Evolutionary conservation across 208 protist species (phyloP).

Genomic region (Wallacemonas sp.): DNA sequence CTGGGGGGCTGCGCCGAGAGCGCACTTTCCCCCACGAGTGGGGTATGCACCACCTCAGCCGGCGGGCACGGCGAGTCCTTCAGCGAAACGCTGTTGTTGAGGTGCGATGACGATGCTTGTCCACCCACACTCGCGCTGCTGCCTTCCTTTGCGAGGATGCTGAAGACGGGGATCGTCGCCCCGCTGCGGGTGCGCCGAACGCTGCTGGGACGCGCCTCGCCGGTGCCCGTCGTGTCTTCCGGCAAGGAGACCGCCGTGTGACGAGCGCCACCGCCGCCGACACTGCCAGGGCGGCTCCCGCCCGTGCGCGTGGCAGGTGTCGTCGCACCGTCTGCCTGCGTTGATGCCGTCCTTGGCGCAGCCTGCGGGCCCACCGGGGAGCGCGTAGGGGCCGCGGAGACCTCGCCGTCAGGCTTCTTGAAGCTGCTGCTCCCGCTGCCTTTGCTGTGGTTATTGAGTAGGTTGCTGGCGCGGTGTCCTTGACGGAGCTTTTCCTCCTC

Average conservation of each 20-base stretch:
- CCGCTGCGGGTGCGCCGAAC: neutral
- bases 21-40: neutral
- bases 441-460: too few species aligned
- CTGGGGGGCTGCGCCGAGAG: neutral
- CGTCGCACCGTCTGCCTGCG: too few species aligned
- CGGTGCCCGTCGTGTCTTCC: conserved; percentile 16
- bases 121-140: neutral
- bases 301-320: neutral
- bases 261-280: neutral
- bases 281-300: neutral
- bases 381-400: neutral
- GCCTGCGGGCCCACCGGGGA: neutral
- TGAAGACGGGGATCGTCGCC: conserved; percentile 33
- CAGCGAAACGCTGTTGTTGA: conserved; percentile 4
- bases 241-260: conserved; percentile 20
- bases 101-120: neutral
- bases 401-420: too few species aligned
- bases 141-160: conserved; percentile 43
- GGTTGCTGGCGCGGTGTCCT: neutral
- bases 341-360: neutral
- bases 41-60: neutral
- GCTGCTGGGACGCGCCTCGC: neutral
- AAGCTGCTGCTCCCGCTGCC: too few species aligned
- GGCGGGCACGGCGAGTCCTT: neutral
- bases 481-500: conserved; percentile 17